Evolutionary conservation across 345 rosid species (phyloP).

Genomic region (Mallotus nudiflorus): DNA sequence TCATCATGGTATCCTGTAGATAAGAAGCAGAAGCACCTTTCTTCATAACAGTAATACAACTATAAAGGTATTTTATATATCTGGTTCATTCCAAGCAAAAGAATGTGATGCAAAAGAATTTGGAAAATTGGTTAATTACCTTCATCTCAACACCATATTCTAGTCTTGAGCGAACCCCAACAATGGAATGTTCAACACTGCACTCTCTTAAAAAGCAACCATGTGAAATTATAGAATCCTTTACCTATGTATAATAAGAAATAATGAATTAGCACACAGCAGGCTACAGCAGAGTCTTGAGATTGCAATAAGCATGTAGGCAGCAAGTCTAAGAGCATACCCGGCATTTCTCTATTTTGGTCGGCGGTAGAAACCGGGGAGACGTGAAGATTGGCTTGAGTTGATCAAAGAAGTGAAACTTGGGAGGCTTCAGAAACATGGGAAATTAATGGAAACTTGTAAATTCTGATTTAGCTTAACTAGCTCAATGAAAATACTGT

Average conservation of each 20-base stretch:
- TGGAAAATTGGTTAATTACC: slow-evolving; percentile 35
- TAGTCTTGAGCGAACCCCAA: slow-evolving; percentile 74
- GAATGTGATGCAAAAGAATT: background rate
- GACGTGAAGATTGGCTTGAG: slow-evolving; percentile 74
- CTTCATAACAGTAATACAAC: background rate
- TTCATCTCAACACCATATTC: slow-evolving; percentile 77
- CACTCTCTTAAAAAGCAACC: slow-evolving; percentile 88
- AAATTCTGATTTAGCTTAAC: background rate
- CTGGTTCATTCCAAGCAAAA: background rate
- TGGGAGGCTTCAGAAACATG: slow-evolving; percentile 52
- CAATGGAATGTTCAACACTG: slow-evolving; percentile 68
- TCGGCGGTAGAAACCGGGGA: slow-evolving; percentile 81
- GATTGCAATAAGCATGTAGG: background rate
- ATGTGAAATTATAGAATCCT: slow-evolving; percentile 71
- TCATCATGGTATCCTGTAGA: slow-evolving; percentile 77
- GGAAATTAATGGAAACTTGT: slow-evolving; percentile 7
- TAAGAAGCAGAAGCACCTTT: background rate
- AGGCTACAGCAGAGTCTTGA: slow-evolving; percentile 8
- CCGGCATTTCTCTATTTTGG: slow-evolving; percentile 68
- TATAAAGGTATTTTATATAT: too few relatives aligned
- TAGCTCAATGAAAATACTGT: slow-evolving; percentile 3
- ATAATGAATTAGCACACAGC: slow-evolving; percentile 7
- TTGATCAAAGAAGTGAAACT: slow-evolving; percentile 83
- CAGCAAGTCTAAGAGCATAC: slow-evolving; percentile 35
- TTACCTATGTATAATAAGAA: slow-evolving; percentile 45